A percentile compares a stretch with the other conserved stretches of the same genome.
phyloP scores from a whole-genome alignment of 139 green algal species.

The Edaphochlamys debaryana region DNA sequence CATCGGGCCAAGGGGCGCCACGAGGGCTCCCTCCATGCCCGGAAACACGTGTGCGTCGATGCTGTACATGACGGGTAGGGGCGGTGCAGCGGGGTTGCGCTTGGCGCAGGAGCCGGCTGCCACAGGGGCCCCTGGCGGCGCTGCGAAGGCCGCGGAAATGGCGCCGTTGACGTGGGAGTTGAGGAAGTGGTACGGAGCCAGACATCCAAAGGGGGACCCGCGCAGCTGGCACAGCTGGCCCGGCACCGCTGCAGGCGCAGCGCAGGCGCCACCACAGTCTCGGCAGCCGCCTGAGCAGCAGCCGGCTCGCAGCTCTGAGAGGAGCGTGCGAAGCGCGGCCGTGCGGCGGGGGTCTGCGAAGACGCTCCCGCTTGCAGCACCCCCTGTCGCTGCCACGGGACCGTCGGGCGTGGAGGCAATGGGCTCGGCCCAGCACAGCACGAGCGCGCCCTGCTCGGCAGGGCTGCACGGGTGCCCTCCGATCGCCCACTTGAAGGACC shows the following conservation, averaged over 20 bases:
- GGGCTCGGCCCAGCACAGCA: slow-evolving; percentile 5
- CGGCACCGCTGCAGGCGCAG: not conserved
- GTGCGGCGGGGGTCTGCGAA: not conserved
- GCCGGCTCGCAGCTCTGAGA: not conserved
- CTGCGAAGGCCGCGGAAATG: slow-evolving; percentile 38
- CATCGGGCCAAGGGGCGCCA: not conserved
- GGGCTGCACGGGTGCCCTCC: not conserved
- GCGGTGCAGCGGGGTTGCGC: not conserved
- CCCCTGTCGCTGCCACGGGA: not conserved
- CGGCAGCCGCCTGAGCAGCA: not conserved
- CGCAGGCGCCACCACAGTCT: not conserved
- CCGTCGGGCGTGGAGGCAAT: too few relatives aligned
- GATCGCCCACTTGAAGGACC: slow-evolving; percentile 3
- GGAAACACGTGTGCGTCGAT: slow-evolving; percentile 67
- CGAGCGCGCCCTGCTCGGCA: slow-evolving; percentile 1
- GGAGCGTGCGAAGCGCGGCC: not conserved
- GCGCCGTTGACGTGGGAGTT: slow-evolving; percentile 53
- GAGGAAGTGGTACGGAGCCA: slow-evolving; percentile 68
- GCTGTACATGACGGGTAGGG: slow-evolving; percentile 42
- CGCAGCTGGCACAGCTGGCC: slow-evolving; percentile 25
- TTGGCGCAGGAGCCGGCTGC: too few relatives aligned
- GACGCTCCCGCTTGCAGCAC: not conserved
- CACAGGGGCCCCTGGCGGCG: too few relatives aligned
- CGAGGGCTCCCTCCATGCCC: slow-evolving; percentile 75
- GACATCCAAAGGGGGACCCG: slow-evolving; percentile 75